Percentiles rank a stretch among this genome's conserved stretches.
These are phyloP conservation scores for Umbellularia californica DNA, from an alignment of 164 flowering plant species.

Conservation along the genomic window DNA sequence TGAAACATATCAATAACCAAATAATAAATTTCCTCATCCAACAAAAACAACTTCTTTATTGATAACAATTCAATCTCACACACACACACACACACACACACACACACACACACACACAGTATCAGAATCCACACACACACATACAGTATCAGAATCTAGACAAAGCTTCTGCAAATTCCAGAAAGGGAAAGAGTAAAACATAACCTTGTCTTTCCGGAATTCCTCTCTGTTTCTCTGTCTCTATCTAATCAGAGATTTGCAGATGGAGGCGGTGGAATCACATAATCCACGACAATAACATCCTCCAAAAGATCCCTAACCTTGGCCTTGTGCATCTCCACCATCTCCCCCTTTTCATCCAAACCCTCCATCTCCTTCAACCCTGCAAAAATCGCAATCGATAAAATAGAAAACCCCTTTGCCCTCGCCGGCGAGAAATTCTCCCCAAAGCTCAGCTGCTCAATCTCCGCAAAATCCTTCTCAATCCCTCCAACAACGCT, in stretches of 20 bases:
- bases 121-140: no score
- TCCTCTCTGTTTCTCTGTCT: no score
- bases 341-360: conserved; percentile 27
- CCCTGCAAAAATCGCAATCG: conserved; percentile 41
- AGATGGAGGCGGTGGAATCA: conserved; percentile 28
- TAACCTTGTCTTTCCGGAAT: no score
- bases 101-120: no score
- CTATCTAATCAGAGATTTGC: not conserved
- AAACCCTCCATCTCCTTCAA: conserved; percentile 39
- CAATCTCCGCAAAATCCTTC: conserved; percentile 24
- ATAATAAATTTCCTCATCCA: no score
- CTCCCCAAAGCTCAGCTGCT: conserved; percentile 51
- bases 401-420: conserved; percentile 58
- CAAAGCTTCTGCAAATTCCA: no score
- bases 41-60: no score
- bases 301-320: conserved; percentile 42
- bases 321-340: conserved; percentile 41
- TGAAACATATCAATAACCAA: no score
- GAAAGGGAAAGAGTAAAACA: no score
- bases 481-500: conserved; percentile 38
- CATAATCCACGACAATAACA: conserved; percentile 51
- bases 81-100: no score
- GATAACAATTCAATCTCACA: no score
- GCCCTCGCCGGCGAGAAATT: conserved; percentile 72
- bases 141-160: no score